Evolutionary conservation across 139 green algal species (phyloP).

Genomic region (Coelastrella sp.): DNA sequence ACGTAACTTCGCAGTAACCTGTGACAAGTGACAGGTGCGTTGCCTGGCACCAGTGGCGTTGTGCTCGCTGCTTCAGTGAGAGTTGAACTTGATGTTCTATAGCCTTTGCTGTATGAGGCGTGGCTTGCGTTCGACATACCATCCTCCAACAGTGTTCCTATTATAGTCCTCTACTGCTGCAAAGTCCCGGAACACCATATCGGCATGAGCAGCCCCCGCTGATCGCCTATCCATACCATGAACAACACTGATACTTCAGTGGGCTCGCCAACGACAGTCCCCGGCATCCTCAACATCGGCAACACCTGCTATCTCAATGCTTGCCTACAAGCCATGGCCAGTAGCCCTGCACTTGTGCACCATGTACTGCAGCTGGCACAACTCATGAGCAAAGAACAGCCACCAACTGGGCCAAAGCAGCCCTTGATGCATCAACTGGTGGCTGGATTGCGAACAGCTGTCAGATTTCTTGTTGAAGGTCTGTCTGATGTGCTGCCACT

Average conservation of each 20-base stretch:
- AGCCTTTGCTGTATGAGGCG: no score
- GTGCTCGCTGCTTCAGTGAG: no score
- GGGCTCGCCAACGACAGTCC: not conserved
- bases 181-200: not conserved
- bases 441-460: not conserved
- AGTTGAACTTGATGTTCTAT: no score
- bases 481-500: no score
- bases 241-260: not conserved
- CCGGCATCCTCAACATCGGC: constrained; percentile 20
- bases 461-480: not conserved
- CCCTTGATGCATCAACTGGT: not conserved
- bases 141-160: no score
- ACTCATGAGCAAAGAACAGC: not conserved
- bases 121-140: no score
- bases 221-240: not conserved
- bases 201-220: not conserved
- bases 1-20: no score
- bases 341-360: not conserved
- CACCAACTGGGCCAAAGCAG: not conserved
- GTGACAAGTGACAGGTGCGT: no score
- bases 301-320: constrained; percentile 42
- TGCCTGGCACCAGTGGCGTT: no score
- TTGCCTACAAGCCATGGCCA: constrained; percentile 36
- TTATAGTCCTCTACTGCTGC: no score
- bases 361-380: not conserved